Evolutionary conservation across 257 asterid genomes (phyloP).

Genomic region (Echites panduratus): DNA sequence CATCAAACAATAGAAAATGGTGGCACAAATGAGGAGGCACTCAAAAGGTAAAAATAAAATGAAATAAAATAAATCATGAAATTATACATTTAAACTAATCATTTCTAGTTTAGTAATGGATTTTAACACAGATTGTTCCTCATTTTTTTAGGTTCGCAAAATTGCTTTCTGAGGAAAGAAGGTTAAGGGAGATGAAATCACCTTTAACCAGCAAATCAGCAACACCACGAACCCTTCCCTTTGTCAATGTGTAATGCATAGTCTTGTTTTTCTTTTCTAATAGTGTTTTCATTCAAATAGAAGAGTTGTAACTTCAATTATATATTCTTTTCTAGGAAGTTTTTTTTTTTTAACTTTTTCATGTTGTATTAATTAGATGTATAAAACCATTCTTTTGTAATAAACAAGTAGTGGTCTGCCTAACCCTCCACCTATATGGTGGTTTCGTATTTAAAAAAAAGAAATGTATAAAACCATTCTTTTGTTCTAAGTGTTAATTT

Average conservation of each 20-base stretch:
- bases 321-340: no score
- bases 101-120: background rate
- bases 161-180: slow-evolving; percentile 9
- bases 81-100: no score
- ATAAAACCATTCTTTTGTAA: no score
- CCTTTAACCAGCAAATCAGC: background rate
- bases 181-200: background rate
- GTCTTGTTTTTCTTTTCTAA: background rate
- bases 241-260: background rate
- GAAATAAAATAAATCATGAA: background rate
- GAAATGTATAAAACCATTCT: no score
- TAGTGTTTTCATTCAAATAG: no score
- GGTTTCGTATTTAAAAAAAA: no score
- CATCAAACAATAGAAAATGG: slow-evolving; percentile 19
- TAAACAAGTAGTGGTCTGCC: no score
- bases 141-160: background rate
- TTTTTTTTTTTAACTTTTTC: no score
- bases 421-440: no score
- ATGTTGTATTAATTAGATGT: no score
- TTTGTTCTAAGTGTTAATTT: no score
- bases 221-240: background rate
- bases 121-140: background rate
- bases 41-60: slow-evolving; percentile 12
- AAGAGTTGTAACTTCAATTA: no score
- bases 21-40: slow-evolving; percentile 32